Evolutionary conservation across 371 early-diverging fungal species (phyloP).

Genomic region (Mucor saturninus): DNA sequence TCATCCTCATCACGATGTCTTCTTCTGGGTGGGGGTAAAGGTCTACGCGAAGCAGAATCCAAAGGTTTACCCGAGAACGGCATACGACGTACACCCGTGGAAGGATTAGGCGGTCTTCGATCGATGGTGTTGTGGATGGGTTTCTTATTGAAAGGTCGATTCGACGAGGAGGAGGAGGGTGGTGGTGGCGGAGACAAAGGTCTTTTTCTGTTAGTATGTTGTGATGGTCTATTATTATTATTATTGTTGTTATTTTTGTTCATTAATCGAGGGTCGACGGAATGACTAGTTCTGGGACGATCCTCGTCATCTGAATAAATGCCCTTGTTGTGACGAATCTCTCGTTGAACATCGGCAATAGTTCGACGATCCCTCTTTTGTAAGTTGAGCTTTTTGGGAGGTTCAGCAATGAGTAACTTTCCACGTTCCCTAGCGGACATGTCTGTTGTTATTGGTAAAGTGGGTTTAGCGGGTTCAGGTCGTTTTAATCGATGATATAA

Average conservation of each 20-base stretch:
- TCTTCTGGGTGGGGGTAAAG: constrained; percentile 2
- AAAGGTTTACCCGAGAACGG: constrained; percentile 37
- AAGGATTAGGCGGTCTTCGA: not conserved
- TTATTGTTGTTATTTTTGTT: constrained; percentile 2
- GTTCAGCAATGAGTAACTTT: constrained; percentile 26
- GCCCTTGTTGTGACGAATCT: constrained; percentile 44
- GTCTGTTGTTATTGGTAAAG: not conserved
- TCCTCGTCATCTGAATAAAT: constrained; percentile 43
- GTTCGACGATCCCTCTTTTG: constrained; percentile 43
- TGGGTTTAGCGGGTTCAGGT: constrained; percentile 9
- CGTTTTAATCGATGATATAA: constrained; percentile 27
- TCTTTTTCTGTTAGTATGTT: constrained; percentile 6
- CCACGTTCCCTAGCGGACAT: constrained; percentile 28
- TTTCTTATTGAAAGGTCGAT: not conserved
- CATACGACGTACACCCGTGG: constrained; percentile 33
- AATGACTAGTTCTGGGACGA: not conserved
- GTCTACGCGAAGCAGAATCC: constrained; percentile 14
- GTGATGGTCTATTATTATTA: too few species aligned
- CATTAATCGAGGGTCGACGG: constrained; percentile 20
- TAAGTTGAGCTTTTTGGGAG: constrained; percentile 24
- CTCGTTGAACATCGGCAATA: constrained; percentile 47
- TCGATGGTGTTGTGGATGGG: not conserved
- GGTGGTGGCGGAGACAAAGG: constrained; percentile 11
- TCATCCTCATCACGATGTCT: constrained; percentile 30
- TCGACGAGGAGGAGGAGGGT: not conserved